Base-by-base conservation (phyloP, 2,329 filamentous ascomycete genomes). In the Tolypocladium inflatum region DNA sequence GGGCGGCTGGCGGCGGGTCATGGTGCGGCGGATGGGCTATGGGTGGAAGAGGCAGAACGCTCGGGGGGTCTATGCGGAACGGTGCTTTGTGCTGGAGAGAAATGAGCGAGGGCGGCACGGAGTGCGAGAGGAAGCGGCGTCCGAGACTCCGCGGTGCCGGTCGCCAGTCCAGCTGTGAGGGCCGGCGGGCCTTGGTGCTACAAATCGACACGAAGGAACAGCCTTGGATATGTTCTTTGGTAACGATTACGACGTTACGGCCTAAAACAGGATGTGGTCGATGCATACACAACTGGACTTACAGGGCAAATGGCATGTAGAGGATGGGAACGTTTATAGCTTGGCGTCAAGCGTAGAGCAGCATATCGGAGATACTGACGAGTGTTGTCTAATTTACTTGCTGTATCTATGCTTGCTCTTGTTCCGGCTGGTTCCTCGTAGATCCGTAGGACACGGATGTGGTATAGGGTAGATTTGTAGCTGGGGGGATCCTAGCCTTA, bases 1-100 rank as follows among this genome's bases (percentile, higher is more conserved):
- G 1, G 78, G 78, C 6, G 78, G 76, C 9, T 80, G 78, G 78
- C 71, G 71, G 51, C 72, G 69, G 13, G 68, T 74, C 48, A 75
- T 78, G 74, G 70, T 78, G 9, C 70, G 78, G 21, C 69, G 78
- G 23, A 63, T 77, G 51, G 68, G 74, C 54, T 66, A 68, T 48
- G 67, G 68, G 11, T 80, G 78, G 78, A 70, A 70, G 59, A 62
- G 65, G 50, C 68, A 68, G 48, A 77, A 79, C 43, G 65, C 68
- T 48, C 65, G 68, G 42, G 78, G 78, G 2, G 64, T 78, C 1
- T 79, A 71, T 60, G 77, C 78, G 0, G 78, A 80, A 66, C 66
- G 77, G 41, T 78, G 77, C 60, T 80, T 80, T 55, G 68, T 77
- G 10, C 60, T 78, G 33, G 70, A 76, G 59, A 63, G 64, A n/a